Conservation (phyloP, 441 rosid species). For the Erysimum pusillum region DNA sequence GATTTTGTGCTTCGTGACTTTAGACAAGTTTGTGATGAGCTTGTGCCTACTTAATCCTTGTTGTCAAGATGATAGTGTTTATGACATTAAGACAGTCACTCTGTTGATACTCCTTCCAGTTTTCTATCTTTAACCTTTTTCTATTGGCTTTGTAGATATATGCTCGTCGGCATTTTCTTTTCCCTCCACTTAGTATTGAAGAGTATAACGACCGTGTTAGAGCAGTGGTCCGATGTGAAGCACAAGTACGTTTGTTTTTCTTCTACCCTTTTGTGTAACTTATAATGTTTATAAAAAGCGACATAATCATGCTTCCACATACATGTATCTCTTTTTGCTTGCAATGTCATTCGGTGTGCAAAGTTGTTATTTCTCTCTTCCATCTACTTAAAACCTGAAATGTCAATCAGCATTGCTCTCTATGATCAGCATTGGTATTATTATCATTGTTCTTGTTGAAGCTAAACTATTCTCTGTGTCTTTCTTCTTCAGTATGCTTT, state of each 20-base stretch:
- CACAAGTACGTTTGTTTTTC: slow-evolving; percentile 64
- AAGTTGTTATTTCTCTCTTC: background rate
- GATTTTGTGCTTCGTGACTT: background rate
- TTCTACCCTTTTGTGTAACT: background rate
- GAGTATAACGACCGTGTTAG: slow-evolving; percentile 80
- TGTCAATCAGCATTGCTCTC: slow-evolving; percentile 13
- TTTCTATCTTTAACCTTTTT: slow-evolving; percentile 23
- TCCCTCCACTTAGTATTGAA: slow-evolving; percentile 82
- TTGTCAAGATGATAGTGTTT: background rate
- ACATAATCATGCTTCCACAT: background rate
- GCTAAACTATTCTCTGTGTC: slow-evolving; percentile 28
- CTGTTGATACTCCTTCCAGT: background rate
- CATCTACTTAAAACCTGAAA: background rate
- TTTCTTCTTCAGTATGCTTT: slow-evolving; percentile 72
- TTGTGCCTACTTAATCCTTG: background rate
- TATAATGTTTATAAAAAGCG: background rate
- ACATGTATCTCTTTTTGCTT: background rate
- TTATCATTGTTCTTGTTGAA: slow-evolving; percentile 25
- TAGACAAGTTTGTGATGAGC: slow-evolving; percentile 2
- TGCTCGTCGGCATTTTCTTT: slow-evolving; percentile 87
- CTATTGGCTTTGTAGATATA: slow-evolving; percentile 63
- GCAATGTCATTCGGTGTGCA: background rate
- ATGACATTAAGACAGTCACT: background rate
- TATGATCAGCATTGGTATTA: slow-evolving; percentile 2
- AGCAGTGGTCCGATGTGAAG: slow-evolving; percentile 91